Evolutionary conservation across 73 alveolate genomes (phyloP).

Genomic region (Paramecium sexaurelia): DNA sequence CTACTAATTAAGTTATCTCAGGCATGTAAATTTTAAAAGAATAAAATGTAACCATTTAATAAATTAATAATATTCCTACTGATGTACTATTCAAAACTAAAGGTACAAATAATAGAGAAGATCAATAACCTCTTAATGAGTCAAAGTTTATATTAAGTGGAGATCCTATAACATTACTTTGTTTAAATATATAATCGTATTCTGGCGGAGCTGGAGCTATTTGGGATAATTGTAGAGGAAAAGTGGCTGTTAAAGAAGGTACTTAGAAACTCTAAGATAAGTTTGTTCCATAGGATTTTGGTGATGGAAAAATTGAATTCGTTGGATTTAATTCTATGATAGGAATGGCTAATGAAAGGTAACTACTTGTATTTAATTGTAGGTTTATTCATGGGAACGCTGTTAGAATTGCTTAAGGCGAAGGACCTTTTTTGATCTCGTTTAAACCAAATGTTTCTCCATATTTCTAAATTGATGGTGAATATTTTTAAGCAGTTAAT

Average conservation of each 20-base stretch:
- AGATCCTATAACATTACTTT: slow-evolving; percentile 83
- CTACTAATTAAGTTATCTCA: slow-evolving; percentile 44
- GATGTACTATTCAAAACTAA: not conserved
- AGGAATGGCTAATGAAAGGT: slow-evolving; percentile 68
- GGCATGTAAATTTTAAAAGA: slow-evolving; percentile 54
- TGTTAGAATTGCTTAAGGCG: slow-evolving; percentile 71
- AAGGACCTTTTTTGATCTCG: slow-evolving; percentile 77
- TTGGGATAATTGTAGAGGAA: slow-evolving; percentile 81
- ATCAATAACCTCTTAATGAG: slow-evolving; percentile 42
- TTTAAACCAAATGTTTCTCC: slow-evolving; percentile 65
- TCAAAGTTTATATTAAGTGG: slow-evolving; percentile 72
- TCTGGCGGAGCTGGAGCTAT: slow-evolving; percentile 90
- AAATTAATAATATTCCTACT: slow-evolving; percentile 47
- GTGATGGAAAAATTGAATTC: slow-evolving; percentile 82
- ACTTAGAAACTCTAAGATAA: slow-evolving; percentile 52
- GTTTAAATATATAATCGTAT: slow-evolving; percentile 84
- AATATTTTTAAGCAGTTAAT: slow-evolving; percentile 62
- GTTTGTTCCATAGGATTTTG: slow-evolving; percentile 53
- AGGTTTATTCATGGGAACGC: slow-evolving; percentile 71
- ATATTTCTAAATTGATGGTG: slow-evolving; percentile 82
- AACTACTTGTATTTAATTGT: not conserved
- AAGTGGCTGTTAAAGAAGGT: slow-evolving; percentile 58
- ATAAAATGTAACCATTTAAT: slow-evolving; percentile 41
- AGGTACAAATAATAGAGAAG: slow-evolving; percentile 15
- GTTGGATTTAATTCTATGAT: slow-evolving; percentile 68